Evolutionary conservation across 495 filamentous ascomycete species (phyloP), one percentile per base, ranked within the genome.

Genomic region (Penicillium soppii): DNA sequence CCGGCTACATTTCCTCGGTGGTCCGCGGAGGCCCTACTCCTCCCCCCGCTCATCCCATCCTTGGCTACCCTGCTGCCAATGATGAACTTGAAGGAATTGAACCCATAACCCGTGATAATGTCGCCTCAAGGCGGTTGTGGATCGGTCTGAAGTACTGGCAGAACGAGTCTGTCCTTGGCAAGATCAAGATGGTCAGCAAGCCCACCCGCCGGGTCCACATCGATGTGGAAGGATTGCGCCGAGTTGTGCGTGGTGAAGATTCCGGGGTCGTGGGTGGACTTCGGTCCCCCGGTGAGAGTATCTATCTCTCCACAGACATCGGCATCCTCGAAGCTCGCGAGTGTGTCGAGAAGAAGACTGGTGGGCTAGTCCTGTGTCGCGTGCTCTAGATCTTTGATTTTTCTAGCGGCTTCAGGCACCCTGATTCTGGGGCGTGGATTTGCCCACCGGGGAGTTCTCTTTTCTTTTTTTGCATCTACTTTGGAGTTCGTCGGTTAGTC

Each of bases 71-170:
- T 2, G 56, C 66, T 15, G 56, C 66, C 35, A 65, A 66, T 35
- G 70, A 71, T 39, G 64, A 63, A n/a, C 37, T 56, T 39, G 59
- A 67, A 41, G 54, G 50, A 17, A 48, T 71, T 15, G 82, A 85
- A 57, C 75, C 81, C 0, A 78, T 92, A 38, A 96, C 90, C 20
- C 82, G 84, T 45, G 82, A 78, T 56, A 97, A 97, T 70, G 76
- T 92, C 5, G 77, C 90, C 2, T 80, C 80, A 30, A 73, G 91
- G 59, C 77, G 94, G 40, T 70, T 98, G 7, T 98, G 94, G 94
- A 60, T 98, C 7, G 92, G 91, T 7, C 69, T 97, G 59, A 97
- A 97, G 75, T 98, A 98, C 76, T 91, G 81, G 81, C 84, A 91
- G 60, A 89, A 89, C 62, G 74, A 88, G 65, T 89, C 95, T 3